Evolutionary conservation across 306 rosid genomes (phyloP), one percentile per base, ranked within the genome.

Genomic region (Pterocarpus macrocarpus): DNA sequence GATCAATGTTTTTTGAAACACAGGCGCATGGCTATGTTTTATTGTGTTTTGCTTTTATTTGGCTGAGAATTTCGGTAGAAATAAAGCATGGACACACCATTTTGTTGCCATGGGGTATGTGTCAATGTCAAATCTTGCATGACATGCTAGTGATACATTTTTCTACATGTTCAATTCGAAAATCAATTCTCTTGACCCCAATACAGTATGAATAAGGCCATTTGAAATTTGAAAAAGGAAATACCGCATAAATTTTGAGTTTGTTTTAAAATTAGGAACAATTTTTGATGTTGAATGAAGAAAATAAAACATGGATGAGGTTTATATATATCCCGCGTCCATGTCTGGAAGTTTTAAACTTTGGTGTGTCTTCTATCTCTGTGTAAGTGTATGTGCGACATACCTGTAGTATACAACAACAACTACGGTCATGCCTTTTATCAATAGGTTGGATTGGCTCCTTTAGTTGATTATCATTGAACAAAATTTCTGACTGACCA

Each of bases 1-100:
- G 82, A 45, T 63, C 47, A 52, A 65, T 53, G 34, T 13, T 45
- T 80, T 75, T 65, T 75, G 30, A 45, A 35, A 38, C 47, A 7
- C 8, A 10, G 8, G 47, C 8, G 6, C 41, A 36, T 56, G 35
- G 61, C 13, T 4, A 9, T 43, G 36, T 53, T 69, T 65, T 56
- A 12, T 69, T 9, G 53, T 47, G 53, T 47, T 47, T 9, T 47
- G 13, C 53, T 43, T 22, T 43, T 43, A 43, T 43, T 43, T 43
- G 47, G 8, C 47, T 6, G 47, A 43, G 47, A 22, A 22, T 43
- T 43, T 43, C 8, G 8, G 47, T 43, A 43, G 47, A 43, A 43
- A 43, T 43, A 10, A 43, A 43, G 47, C 47, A 43, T 7, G 47
- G 8, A 6, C 8, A 10, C 47, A 43, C 63, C 39, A 22, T 66